A percentile compares a stretch with the other conserved stretches of the same genome.
Evolutionary conservation across 306 rosid species (phyloP).

Genomic region (Medicago ruthenica): DNA sequence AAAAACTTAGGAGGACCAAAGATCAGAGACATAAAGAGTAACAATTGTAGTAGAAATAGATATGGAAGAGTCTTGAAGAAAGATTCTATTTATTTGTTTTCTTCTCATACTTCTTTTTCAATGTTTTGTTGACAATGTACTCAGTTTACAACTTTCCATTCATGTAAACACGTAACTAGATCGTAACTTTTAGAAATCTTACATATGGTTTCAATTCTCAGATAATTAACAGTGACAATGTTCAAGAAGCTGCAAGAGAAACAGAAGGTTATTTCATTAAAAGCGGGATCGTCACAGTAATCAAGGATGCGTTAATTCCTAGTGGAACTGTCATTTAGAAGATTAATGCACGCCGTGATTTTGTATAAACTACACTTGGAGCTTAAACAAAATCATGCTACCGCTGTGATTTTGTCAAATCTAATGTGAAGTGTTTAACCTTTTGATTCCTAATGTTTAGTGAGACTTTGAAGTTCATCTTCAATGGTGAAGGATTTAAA

Average conservation of each 20-base stretch:
- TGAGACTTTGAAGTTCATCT: conserved; percentile 15
- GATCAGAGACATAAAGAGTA: too few species aligned
- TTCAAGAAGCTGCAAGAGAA: conserved; percentile 99
- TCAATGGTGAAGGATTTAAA: background rate
- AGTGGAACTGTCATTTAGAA: conserved; percentile 72
- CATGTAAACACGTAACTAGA: background rate
- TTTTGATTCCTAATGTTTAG: conserved; percentile 5
- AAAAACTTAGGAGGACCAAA: too few species aligned
- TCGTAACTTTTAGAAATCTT: conserved; percentile 9
- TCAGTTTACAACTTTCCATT: background rate
- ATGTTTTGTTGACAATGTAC: background rate
- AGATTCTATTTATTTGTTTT: too few species aligned
- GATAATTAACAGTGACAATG: conserved; percentile 79
- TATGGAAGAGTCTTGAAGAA: too few species aligned
- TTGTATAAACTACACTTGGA: background rate
- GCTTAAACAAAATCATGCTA: too few species aligned
- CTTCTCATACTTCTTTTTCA: background rate
- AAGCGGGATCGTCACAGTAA: conserved; percentile 91
- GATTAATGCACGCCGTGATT: conserved; percentile 20
- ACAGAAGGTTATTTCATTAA: conserved; percentile 97
- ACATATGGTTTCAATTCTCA: conserved; percentile 47
- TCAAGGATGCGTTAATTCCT: conserved; percentile 96
- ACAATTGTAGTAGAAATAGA: too few species aligned
- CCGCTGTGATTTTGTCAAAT: too few species aligned
- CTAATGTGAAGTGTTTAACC: background rate